Conservation (phyloP, 768 basidiomycete genomes). For the Calocera cornea region DNA sequence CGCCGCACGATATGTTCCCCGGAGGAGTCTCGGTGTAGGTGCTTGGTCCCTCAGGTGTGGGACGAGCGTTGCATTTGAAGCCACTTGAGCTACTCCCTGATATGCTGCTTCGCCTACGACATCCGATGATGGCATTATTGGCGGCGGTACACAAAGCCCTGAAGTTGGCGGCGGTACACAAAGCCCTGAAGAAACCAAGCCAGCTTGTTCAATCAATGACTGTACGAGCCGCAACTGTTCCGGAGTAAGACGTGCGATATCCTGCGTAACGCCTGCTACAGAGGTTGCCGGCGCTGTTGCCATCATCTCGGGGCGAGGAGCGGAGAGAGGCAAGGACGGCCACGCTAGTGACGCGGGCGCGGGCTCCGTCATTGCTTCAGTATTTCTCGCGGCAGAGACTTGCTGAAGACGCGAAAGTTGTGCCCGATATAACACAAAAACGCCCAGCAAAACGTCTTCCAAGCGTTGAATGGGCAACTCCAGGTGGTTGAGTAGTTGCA, state of each 20-base stretch:
- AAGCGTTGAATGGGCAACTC: slow-evolving; percentile 49
- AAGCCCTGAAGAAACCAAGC: background rate
- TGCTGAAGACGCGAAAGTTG: background rate
- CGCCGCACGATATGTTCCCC: too few relatives aligned
- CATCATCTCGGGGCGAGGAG: background rate
- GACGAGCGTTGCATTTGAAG: too few relatives aligned
- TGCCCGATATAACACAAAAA: slow-evolving; percentile 72
- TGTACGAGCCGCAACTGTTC: background rate
- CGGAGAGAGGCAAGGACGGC: background rate
- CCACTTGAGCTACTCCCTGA: background rate
- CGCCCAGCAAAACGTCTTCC: slow-evolving; percentile 58
- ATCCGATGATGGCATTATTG: background rate
- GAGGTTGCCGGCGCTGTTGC: background rate
- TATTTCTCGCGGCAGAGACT: background rate
- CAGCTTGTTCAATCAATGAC: background rate
- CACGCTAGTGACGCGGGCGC: background rate
- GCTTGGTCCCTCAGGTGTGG: too few relatives aligned
- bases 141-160: background rate
- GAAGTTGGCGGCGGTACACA: background rate
- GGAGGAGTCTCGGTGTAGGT: too few relatives aligned
- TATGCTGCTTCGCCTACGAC: too few relatives aligned
- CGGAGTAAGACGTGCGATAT: background rate
- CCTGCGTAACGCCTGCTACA: background rate
- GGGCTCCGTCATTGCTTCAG: background rate
- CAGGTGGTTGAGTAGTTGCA: slow-evolving; percentile 69